These are phyloP conservation scores for Miscanthus lutarioriparius DNA, from an alignment of 176 grass and related monocot species.

Conservation along the genomic window DNA sequence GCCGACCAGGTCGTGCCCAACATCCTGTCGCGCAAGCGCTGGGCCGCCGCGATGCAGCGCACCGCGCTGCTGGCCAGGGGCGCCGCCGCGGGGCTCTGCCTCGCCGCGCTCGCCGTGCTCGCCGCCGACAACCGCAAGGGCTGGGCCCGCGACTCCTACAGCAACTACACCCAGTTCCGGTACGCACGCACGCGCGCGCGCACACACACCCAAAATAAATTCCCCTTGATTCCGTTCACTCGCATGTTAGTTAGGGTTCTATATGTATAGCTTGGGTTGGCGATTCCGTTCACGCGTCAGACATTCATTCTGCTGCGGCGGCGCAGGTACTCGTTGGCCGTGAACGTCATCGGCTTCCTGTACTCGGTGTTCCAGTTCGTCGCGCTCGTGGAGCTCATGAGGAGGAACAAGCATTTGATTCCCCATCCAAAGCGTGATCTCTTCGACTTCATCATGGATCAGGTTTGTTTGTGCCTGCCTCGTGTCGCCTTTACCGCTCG, in stretches of 20 bases:
- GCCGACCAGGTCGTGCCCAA: slow-evolving; percentile 24
- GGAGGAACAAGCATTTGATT: slow-evolving; percentile 61
- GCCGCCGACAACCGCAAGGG: slow-evolving; percentile 74
- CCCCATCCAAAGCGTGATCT: slow-evolving; percentile 51
- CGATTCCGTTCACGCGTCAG: not conserved
- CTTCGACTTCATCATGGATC: slow-evolving; percentile 95
- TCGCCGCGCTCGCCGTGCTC: slow-evolving; percentile 75
- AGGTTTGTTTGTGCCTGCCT: slow-evolving; percentile 50
- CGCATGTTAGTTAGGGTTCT: not conserved
- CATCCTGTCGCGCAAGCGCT: slow-evolving; percentile 53
- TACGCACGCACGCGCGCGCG: no score
- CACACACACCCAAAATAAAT: not conserved
- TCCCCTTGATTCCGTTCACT: not conserved
- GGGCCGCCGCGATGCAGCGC: slow-evolving; percentile 34
- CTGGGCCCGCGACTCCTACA: slow-evolving; percentile 82
- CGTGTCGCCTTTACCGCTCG: not conserved
- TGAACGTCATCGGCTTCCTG: slow-evolving; percentile 88
- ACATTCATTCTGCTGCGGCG: not conserved
- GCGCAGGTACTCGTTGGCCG: slow-evolving; percentile 73
- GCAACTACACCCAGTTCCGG: slow-evolving; percentile 77
- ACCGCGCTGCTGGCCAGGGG: slow-evolving; percentile 47
- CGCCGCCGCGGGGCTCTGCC: slow-evolving; percentile 63
- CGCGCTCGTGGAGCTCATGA: slow-evolving; percentile 40
- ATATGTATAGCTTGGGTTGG: not conserved
- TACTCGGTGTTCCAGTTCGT: slow-evolving; percentile 75